Evolutionary conservation across 2,329 filamentous ascomycete species (phyloP).

Genomic region (Penicillium sp.): DNA sequence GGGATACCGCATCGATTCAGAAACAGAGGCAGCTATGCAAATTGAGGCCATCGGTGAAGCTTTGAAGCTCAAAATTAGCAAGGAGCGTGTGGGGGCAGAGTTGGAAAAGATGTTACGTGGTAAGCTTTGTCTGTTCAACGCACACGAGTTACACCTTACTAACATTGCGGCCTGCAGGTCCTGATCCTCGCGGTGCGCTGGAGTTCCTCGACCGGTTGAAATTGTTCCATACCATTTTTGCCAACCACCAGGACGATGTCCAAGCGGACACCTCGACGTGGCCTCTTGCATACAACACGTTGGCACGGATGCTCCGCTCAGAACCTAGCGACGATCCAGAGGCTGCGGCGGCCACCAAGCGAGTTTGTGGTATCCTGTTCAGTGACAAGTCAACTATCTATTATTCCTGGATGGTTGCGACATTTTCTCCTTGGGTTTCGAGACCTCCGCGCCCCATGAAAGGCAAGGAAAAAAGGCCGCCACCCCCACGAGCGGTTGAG

Average conservation of each 20-base stretch:
- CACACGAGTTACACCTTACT: neutral
- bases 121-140: conserved; percentile 26
- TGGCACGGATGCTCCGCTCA: conserved; percentile 52
- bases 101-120: conserved; percentile 88
- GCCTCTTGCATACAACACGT: conserved; percentile 63
- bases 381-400: conserved; percentile 66
- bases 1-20: conserved; percentile 72
- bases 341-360: conserved; percentile 42
- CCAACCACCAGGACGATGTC: conserved; percentile 49
- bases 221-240: conserved; percentile 44
- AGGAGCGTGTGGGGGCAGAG: conserved; percentile 84
- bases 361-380: conserved; percentile 55
- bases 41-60: conserved; percentile 75
- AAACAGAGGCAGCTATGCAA: conserved; percentile 72
- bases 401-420: conserved; percentile 73
- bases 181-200: conserved; percentile 41
- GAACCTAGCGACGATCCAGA: conserved; percentile 44
- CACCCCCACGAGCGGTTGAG: conserved; percentile 61
- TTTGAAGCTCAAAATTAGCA: conserved; percentile 84
- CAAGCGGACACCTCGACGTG: conserved; percentile 63
- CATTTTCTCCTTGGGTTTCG: conserved; percentile 72
- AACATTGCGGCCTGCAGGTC: conserved; percentile 26
- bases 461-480: conserved; percentile 51
- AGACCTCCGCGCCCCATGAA: conserved; percentile 41
- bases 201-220: conserved; percentile 41